Base-by-base conservation (phyloP, 2,329 filamentous ascomycete species). In the Aspergillus bombycis region DNA sequence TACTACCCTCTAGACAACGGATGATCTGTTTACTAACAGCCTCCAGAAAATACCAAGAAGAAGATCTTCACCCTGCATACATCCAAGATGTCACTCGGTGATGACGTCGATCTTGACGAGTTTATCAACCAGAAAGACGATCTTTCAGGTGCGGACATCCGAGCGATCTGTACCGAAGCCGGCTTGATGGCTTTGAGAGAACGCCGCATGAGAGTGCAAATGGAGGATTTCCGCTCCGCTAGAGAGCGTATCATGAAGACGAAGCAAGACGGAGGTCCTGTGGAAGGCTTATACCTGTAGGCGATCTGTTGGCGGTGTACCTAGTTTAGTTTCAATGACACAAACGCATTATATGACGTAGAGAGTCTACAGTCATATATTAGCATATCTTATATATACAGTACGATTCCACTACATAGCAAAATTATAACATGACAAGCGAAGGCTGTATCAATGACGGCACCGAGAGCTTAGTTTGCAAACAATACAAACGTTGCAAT, bases 61-160 rank as follows among this genome's bases (percentile, higher is more conserved):
- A 99, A 99, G 89, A 99, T 99, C 76, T 99, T 99, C 81, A 94
- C 91, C 16, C 88, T 99, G 8, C 95, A 99, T 82, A 99, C 95
- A 3, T 96, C 92, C 77, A 99, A 99, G 87, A 99, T 99, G 95
- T 97, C 89, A 58, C 85, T 99, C 46, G 93, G 92, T 72, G 91
- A 94, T 65, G 96, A 99, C 70, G 95, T 99, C n/a, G 96, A 99
- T 67, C 85, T 99, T 53, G 95, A 99, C 72, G 95, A 99, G 81
- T 98, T 99, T 76, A 97, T 99, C 77, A 94, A 89, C 68, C 94
- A 98, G 79, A 99, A 99, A 86, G 95, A 99, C 73, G 96, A 99
- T 73, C 85, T 99, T 9, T 96, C 92, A 5, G 95, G 95, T 79
- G 95, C 95, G 41, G 95, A 99, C 80, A 98, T 99, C 85, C 96